Percentiles rank a stretch among this genome's conserved stretches.
These are phyloP conservation scores for Piper longum DNA, from an alignment of 164 flowering plant species.

Conservation along the genomic window DNA sequence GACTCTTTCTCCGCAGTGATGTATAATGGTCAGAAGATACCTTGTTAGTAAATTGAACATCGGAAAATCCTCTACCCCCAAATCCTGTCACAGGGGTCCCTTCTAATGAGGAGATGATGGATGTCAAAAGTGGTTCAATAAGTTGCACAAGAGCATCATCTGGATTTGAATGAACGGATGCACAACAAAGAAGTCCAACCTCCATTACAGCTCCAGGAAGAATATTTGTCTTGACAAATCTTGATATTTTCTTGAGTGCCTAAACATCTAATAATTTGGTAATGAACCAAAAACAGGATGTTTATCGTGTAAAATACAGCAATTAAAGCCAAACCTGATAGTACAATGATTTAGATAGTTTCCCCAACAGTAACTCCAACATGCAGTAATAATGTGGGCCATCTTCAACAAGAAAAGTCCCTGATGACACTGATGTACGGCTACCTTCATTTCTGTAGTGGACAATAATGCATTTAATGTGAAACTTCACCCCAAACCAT, in stretches of 20 bases:
- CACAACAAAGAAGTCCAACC: slow-evolving; percentile 96
- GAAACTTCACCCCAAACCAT: not conserved
- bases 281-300: not conserved
- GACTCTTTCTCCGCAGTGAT: not conserved
- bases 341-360: slow-evolving; percentile 64
- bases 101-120: slow-evolving; percentile 66
- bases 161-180: slow-evolving; percentile 83
- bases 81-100: slow-evolving; percentile 71
- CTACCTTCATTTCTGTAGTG: slow-evolving; percentile 71
- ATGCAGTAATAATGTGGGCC: slow-evolving; percentile 90
- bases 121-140: slow-evolving; percentile 57
- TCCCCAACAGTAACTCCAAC: slow-evolving; percentile 85
- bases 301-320: slow-evolving; percentile 2
- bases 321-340: slow-evolving; percentile 45
- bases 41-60: slow-evolving; percentile 37
- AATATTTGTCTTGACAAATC: slow-evolving; percentile 79
- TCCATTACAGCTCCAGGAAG: slow-evolving; percentile 98
- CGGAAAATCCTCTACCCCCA: slow-evolving; percentile 48
- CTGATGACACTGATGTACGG: slow-evolving; percentile 60
- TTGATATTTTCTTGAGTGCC: slow-evolving; percentile 88
- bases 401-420: slow-evolving; percentile 91
- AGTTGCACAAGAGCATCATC: slow-evolving; percentile 71
- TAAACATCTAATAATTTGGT: slow-evolving; percentile 10
- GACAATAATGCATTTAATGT: slow-evolving; percentile 1
- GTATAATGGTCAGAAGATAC: slow-evolving; percentile 16